Percentiles rank a stretch among this genome's conserved stretches.
Conservation (phyloP, 148 eudicot genomes). For the Camellia granthamiana region DNA sequence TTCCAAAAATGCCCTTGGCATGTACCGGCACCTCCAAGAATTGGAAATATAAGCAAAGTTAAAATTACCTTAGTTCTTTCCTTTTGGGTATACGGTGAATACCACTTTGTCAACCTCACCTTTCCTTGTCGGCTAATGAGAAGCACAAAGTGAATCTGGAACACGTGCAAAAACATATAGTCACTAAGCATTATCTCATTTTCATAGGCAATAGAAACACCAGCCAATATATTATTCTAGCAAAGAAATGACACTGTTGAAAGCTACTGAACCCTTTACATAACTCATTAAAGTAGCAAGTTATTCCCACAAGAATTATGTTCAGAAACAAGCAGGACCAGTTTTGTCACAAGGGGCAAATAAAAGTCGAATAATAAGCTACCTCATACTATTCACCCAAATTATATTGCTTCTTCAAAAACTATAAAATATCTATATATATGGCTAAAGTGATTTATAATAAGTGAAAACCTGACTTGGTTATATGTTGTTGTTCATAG, state of each 20-base stretch:
- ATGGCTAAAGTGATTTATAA: not conserved
- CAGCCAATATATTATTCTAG: not conserved
- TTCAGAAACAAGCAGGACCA: not conserved
- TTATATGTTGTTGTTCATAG: not conserved
- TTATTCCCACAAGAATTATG: not conserved
- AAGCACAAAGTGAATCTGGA: conserved; percentile 86
- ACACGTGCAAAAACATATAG: not conserved
- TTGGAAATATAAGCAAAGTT: not conserved
- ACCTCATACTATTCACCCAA: not conserved
- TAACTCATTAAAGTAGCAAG: not conserved
- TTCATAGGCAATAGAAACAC: not conserved
- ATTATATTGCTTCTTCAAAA: not conserved
- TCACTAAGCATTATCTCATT: not conserved
- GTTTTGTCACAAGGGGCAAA: no score
- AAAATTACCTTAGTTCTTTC: conserved; percentile 73
- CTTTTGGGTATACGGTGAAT: conserved; percentile 85
- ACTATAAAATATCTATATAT: not conserved
- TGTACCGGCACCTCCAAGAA: conserved; percentile 2
- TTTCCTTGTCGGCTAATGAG: conserved; percentile 90
- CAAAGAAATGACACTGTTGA: not conserved
- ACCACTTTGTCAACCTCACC: conserved; percentile 92
- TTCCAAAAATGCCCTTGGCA: not conserved
- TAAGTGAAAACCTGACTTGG: not conserved
- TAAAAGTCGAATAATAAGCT: not conserved
- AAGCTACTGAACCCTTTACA: not conserved